A percentile compares a stretch with the other conserved stretches of the same genome.
phyloP scores from a whole-genome alignment of 2,329 filamentous ascomycete species.

The Hymenoscyphus repandus region DNA sequence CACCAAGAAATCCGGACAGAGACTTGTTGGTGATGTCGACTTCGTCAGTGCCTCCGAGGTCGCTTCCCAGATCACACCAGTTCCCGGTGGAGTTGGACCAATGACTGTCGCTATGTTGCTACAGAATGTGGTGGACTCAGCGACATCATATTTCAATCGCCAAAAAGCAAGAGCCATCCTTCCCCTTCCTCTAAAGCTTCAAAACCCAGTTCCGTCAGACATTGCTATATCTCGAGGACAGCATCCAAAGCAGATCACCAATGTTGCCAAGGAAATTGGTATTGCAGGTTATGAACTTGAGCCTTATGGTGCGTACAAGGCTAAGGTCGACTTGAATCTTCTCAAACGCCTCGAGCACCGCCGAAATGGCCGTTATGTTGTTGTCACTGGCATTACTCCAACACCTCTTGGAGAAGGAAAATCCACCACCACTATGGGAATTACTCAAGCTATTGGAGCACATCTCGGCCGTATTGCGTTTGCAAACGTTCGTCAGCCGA shows the following conservation, averaged over 20 bases:
- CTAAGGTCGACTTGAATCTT: conserved; percentile 81
- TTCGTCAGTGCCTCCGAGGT: conserved; percentile 79
- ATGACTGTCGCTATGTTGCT: conserved; percentile 99
- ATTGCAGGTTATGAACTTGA: conserved; percentile 87
- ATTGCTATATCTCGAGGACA: conserved; percentile 88
- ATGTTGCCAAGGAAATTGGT: conserved; percentile 79
- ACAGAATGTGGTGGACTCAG: conserved; percentile 88
- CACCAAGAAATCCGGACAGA: conserved; percentile 85
- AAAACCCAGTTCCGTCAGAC: conserved; percentile 85
- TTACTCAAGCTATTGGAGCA: conserved; percentile 86
- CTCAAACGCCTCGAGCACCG: conserved; percentile 83
- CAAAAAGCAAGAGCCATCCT: conserved; percentile 75
- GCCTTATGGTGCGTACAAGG: conserved; percentile 92
- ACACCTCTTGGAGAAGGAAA: conserved; percentile 97
- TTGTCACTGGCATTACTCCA: conserved; percentile 93
- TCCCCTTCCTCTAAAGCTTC: conserved; percentile 76
- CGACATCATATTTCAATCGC: conserved; percentile 73
- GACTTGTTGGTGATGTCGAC: conserved; percentile 92
- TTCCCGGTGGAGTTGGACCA: conserved; percentile 92
- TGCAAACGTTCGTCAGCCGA: conserved; percentile 94
- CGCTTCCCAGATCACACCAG: conserved; percentile 89
- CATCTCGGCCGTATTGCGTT: conserved; percentile 86
- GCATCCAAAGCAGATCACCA: conserved; percentile 84
- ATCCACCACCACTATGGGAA: conserved; percentile 93
- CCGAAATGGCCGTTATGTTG: conserved; percentile 81